These are phyloP conservation scores for Suillus brevipes DNA, from an alignment of 768 basidiomycete species.

Conservation along the genomic window DNA sequence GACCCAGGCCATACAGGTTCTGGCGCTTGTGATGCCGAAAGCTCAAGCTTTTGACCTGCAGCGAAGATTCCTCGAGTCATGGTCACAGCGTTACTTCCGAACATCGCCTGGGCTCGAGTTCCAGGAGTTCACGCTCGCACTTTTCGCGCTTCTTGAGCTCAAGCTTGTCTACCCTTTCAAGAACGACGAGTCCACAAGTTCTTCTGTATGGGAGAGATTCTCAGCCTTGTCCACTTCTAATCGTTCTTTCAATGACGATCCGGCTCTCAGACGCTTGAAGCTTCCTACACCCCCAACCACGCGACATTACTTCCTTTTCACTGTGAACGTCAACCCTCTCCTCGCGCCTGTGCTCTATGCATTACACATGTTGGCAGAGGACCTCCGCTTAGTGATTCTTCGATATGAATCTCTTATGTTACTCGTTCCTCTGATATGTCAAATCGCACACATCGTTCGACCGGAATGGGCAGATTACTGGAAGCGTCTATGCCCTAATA, in stretches of 20 bases:
- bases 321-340: slow-evolving; percentile 41
- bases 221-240: slow-evolving; percentile 42
- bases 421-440: slow-evolving; percentile 64
- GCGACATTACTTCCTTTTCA: slow-evolving; percentile 24
- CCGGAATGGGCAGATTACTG: slow-evolving; percentile 94
- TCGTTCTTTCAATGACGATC: slow-evolving; percentile 58
- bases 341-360: slow-evolving; percentile 66
- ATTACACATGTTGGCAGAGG: slow-evolving; percentile 78
- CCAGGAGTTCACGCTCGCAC: slow-evolving; percentile 51
- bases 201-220: slow-evolving; percentile 51
- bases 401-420: slow-evolving; percentile 54
- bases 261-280: slow-evolving; percentile 48
- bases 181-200: slow-evolving; percentile 11
- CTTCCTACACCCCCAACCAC: slow-evolving; percentile 34
- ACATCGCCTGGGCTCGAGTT: slow-evolving; percentile 53
- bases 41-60: slow-evolving; percentile 60
- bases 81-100: slow-evolving; percentile 50
- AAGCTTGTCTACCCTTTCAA: slow-evolving; percentile 27
- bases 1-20: slow-evolving; percentile 55
- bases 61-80: slow-evolving; percentile 52
- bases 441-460: slow-evolving; percentile 60
- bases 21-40: slow-evolving; percentile 61
- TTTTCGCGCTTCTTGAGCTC: slow-evolving; percentile 49
- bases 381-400: slow-evolving; percentile 58
- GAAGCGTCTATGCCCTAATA: slow-evolving; percentile 75